These are phyloP conservation scores for Blastomyces parvus DNA, from an alignment of 2,329 filamentous ascomycete species.

Conservation along the genomic window DNA sequence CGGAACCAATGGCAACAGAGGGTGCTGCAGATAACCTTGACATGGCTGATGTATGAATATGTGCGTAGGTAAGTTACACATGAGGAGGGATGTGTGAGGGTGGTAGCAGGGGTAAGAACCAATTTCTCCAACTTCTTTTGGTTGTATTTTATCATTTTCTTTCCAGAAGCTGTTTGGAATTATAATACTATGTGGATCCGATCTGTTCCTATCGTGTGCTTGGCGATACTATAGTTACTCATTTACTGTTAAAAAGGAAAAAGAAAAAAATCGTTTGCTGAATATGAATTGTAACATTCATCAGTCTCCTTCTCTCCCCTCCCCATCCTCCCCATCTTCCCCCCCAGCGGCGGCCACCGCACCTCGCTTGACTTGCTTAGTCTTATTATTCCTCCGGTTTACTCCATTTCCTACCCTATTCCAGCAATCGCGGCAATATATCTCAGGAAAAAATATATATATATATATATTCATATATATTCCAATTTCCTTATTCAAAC, in stretches of 20 bases:
- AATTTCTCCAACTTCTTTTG: background rate
- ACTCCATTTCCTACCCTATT: background rate
- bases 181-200: background rate
- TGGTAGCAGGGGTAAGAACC: background rate
- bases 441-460: too few relatives aligned
- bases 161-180: background rate
- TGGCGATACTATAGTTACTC: background rate
- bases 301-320: background rate
- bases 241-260: background rate
- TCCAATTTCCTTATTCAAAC: too few relatives aligned
- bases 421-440: too few relatives aligned
- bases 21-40: background rate
- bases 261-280: background rate
- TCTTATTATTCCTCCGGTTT: too few relatives aligned
- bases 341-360: too few relatives aligned
- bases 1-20: constrained; percentile 10
- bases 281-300: background rate
- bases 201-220: background rate
- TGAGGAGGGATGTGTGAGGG: background rate
- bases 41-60: background rate
- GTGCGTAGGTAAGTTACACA: background rate
- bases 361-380: too few relatives aligned
- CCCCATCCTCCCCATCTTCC: too few relatives aligned
- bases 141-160: background rate
- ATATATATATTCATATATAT: too few relatives aligned